phyloP scores from a whole-genome alignment of 2,329 filamentous ascomycete genomes.

The Aspergillus phoenicis region DNA sequence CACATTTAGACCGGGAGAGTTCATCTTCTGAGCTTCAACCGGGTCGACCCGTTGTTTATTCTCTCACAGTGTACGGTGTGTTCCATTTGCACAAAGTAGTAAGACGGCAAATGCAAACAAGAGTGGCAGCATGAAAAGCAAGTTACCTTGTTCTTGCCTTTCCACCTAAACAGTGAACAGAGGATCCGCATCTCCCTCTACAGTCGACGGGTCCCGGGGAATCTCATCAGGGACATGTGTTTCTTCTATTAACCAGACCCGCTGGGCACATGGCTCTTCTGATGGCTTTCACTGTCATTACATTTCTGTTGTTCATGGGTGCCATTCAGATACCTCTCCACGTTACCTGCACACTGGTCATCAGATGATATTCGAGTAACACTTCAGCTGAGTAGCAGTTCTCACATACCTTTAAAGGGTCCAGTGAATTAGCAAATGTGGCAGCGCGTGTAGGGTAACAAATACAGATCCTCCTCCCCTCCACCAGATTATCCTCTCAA shows the following conservation, averaged over 20 bases:
- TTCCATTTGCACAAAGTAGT: neutral
- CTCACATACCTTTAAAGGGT: too few relatives aligned
- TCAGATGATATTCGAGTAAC: neutral
- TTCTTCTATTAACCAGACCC: neutral
- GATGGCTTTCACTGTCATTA: too few relatives aligned
- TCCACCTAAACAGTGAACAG: neutral
- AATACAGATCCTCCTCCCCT: neutral
- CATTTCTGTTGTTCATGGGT: neutral
- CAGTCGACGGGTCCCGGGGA: neutral
- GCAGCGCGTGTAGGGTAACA: neutral
- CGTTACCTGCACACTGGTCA: neutral
- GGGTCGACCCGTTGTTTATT: neutral
- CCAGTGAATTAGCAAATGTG: neutral
- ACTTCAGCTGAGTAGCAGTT: neutral
- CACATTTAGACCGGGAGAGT: neutral
- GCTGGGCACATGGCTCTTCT: neutral
- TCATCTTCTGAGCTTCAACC: neutral
- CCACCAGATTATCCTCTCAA: neutral
- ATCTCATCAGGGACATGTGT: neutral
- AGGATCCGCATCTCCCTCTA: neutral
- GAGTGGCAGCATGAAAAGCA: neutral
- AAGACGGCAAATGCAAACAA: neutral
- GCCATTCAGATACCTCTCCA: neutral
- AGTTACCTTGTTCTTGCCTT: neutral
- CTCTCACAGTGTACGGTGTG: neutral